Conservation (phyloP, 306 rosid species). For the Quercus engelmannii region DNA sequence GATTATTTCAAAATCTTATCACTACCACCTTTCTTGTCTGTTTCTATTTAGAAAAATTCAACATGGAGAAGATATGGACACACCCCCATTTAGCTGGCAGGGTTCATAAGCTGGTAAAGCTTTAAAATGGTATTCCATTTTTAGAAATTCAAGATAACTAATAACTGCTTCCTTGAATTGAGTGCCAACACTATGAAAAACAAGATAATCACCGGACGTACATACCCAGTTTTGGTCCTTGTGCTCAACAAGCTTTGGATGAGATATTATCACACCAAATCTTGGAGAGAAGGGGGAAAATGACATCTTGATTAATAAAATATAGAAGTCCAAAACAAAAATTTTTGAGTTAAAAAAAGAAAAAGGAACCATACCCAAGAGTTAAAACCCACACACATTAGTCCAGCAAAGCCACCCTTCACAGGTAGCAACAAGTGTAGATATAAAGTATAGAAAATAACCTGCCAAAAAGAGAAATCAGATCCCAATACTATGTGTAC, state of each 20-base stretch:
- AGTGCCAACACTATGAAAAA: too few relatives aligned
- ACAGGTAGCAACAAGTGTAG: constrained; percentile 45
- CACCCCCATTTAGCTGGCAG: background rate
- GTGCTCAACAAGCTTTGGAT: too few relatives aligned
- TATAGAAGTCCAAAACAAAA: too few relatives aligned
- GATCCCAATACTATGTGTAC: background rate
- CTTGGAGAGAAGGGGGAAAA: too few relatives aligned
- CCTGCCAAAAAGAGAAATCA: constrained; percentile 39
- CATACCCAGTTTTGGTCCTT: too few relatives aligned
- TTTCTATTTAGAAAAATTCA: background rate
- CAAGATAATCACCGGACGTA: too few relatives aligned
- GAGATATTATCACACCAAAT: too few relatives aligned
- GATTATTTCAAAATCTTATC: background rate
- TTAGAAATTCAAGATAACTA: too few relatives aligned
- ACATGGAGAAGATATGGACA: background rate
- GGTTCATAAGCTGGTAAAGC: background rate
- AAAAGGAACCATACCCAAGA: constrained; percentile 48
- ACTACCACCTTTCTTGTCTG: background rate
- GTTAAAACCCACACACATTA: constrained; percentile 50
- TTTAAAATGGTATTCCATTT: too few relatives aligned
- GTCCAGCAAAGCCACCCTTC: constrained; percentile 57
- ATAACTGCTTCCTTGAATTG: too few relatives aligned
- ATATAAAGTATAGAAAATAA: constrained; percentile 54
- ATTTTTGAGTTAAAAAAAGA: too few relatives aligned
- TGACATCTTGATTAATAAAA: too few relatives aligned